phyloP scores from a whole-genome alignment of 2,329 filamentous ascomycete species.

The Bipolaris bicolor region DNA sequence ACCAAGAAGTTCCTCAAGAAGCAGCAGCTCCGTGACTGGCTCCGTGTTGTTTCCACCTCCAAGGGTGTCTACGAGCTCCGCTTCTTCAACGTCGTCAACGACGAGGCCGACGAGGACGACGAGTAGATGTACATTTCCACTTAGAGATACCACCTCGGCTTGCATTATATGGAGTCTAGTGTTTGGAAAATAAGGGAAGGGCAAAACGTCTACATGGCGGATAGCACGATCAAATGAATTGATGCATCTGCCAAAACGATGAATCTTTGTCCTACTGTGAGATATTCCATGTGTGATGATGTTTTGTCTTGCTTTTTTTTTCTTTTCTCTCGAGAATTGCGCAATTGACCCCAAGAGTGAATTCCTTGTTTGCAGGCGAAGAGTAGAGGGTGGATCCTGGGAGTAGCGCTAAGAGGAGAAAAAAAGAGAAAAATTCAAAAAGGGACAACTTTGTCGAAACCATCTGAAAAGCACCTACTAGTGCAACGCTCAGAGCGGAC shows the following conservation, averaged over 20 bases:
- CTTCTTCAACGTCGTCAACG: conserved; percentile 99
- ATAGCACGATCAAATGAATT: conserved; percentile 43
- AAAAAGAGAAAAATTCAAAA: neutral
- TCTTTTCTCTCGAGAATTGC: neutral
- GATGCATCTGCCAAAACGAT: conserved; percentile 26
- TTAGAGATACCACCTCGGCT: conserved; percentile 23
- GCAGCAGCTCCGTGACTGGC: conserved; percentile 99
- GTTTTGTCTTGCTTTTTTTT: neutral
- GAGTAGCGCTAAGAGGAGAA: neutral
- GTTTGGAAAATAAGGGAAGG: conserved; percentile 24
- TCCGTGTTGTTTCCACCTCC: conserved; percentile 96
- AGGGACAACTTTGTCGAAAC: neutral
- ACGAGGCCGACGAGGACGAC: conserved; percentile 97
- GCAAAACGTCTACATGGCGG: conserved; percentile 29
- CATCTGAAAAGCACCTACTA: neutral
- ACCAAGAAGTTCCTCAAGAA: conserved; percentile 99
- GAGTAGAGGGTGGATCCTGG: neutral
- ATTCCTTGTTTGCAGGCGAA: neutral
- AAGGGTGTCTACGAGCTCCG: conserved; percentile 99
- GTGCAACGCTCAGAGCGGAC: neutral
- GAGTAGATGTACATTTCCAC: conserved; percentile 69
- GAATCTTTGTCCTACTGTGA: neutral
- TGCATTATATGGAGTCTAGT: conserved; percentile 25
- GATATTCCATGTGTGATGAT: neutral
- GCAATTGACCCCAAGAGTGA: neutral